A percentile compares a stretch with the other conserved stretches of the same genome.
Conservation (phyloP, 1,284 basidiomycete species). For the Cutaneotrichosporon cavernicola region DNA sequence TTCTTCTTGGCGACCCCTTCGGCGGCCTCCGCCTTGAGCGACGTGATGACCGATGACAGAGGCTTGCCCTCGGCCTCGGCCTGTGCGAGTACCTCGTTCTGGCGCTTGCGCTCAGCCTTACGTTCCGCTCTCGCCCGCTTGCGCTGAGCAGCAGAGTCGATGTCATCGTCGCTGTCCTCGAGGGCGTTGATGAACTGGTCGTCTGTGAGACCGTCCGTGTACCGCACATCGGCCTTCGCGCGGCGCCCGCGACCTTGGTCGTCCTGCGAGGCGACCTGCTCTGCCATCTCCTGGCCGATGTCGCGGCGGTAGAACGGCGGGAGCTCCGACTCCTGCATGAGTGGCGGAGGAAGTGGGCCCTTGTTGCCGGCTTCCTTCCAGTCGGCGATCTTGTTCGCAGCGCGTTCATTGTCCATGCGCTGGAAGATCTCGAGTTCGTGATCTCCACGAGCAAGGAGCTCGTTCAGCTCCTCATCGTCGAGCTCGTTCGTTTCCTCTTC, state of each 20-base stretch:
- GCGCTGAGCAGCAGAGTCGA: constrained; percentile 61
- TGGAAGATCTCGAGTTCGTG: constrained; percentile 76
- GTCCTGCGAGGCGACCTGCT: constrained; percentile 56
- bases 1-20: constrained; percentile 38
- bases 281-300: constrained; percentile 56
- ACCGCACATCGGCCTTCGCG: constrained; percentile 78
- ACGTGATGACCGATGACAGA: constrained; percentile 33
- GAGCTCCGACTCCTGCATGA: constrained; percentile 87
- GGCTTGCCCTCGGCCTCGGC: constrained; percentile 49
- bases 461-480: constrained; percentile 97
- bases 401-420: constrained; percentile 79
- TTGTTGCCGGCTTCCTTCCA: constrained; percentile 77
- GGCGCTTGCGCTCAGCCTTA: constrained; percentile 43
- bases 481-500: constrained; percentile 91
- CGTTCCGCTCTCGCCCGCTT: constrained; percentile 38
- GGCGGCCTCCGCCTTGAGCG: constrained; percentile 30
- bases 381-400: constrained; percentile 64
- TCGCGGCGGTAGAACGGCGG: constrained; percentile 82
- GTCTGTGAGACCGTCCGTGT: constrained; percentile 91
- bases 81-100: constrained; percentile 40
- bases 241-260: constrained; percentile 82
- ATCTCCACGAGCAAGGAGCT: constrained; percentile 83
- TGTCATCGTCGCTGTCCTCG: constrained; percentile 72
- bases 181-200: constrained; percentile 90
- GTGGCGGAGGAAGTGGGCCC: constrained; percentile 71